These are phyloP conservation scores for Hygrophila difformis DNA, from an alignment of 257 asterid genomes.

Conservation along the genomic window DNA sequence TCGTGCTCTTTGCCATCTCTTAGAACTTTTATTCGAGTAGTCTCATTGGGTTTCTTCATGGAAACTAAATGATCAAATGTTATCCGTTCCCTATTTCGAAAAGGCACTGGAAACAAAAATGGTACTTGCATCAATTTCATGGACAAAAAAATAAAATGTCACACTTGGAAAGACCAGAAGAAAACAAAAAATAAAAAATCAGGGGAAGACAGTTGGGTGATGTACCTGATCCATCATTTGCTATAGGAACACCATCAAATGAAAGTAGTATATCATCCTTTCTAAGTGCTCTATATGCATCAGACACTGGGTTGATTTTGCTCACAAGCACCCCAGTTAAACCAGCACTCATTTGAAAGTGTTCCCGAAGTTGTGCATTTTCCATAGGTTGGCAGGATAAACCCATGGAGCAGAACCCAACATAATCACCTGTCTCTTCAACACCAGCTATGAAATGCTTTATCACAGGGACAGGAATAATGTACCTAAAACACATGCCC, in stretches of 20 bases:
- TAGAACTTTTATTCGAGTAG: slow-evolving; percentile 61
- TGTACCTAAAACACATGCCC: slow-evolving; percentile 51
- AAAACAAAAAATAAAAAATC: slow-evolving; percentile 7
- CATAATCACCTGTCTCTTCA: slow-evolving; percentile 80
- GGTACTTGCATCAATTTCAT: slow-evolving; percentile 11
- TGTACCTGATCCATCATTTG: slow-evolving; percentile 94
- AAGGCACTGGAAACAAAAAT: slow-evolving; percentile 55
- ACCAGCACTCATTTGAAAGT: slow-evolving; percentile 60
- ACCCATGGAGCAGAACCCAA: slow-evolving; percentile 91
- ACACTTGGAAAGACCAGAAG: not conserved
- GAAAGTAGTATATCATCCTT: slow-evolving; percentile 85
- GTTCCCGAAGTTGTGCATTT: slow-evolving; percentile 73
- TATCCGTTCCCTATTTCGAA: slow-evolving; percentile 91
- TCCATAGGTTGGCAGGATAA: slow-evolving; percentile 91
- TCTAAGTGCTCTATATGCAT: slow-evolving; percentile 51
- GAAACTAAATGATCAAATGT: slow-evolving; percentile 93
- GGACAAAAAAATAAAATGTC: slow-evolving; percentile 4
- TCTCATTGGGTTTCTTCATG: slow-evolving; percentile 95
- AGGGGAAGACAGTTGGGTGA: slow-evolving; percentile 2
- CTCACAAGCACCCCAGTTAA: slow-evolving; percentile 83
- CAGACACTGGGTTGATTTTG: slow-evolving; percentile 73
- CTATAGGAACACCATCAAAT: slow-evolving; percentile 82
- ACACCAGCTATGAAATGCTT: slow-evolving; percentile 80
- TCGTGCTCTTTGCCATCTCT: slow-evolving; percentile 74
- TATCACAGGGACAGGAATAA: slow-evolving; percentile 93